phyloP scores from a whole-genome alignment of 257 asterid species.

The Nicotiana undulata region DNA sequence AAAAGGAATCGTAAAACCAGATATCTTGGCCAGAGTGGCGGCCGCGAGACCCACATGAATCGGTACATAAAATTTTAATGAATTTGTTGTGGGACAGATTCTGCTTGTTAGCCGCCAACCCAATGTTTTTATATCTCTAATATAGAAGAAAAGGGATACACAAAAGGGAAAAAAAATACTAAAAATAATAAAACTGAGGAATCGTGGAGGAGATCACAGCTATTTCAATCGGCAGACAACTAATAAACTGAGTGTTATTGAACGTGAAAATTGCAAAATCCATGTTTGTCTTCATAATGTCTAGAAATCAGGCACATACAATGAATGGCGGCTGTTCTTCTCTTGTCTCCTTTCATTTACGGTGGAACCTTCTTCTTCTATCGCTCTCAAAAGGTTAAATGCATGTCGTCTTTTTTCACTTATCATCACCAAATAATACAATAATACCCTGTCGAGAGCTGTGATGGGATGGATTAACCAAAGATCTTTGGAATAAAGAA shows the following conservation, averaged over 20 bases:
- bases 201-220: not conserved
- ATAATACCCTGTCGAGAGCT: too few relatives aligned
- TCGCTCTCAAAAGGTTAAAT: not conserved
- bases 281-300: not conserved
- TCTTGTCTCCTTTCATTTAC: not conserved
- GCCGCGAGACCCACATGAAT: too few relatives aligned
- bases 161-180: not conserved
- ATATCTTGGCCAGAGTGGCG: not conserved
- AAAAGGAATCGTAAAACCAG: not conserved
- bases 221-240: too few relatives aligned
- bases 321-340: conserved; percentile 25
- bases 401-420: not conserved
- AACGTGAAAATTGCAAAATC: not conserved
- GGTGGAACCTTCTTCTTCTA: not conserved
- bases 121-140: not conserved
- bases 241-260: not conserved
- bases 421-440: not conserved
- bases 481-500: too few relatives aligned
- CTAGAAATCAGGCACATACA: conserved; percentile 11
- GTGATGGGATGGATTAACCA: too few relatives aligned
- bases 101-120: not conserved
- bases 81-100: not conserved
- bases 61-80: too few relatives aligned
- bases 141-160: not conserved
- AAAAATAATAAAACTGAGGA: not conserved